Conservation (phyloP, 116 monocot genomes). For the Dioscorea cayenensis region DNA sequence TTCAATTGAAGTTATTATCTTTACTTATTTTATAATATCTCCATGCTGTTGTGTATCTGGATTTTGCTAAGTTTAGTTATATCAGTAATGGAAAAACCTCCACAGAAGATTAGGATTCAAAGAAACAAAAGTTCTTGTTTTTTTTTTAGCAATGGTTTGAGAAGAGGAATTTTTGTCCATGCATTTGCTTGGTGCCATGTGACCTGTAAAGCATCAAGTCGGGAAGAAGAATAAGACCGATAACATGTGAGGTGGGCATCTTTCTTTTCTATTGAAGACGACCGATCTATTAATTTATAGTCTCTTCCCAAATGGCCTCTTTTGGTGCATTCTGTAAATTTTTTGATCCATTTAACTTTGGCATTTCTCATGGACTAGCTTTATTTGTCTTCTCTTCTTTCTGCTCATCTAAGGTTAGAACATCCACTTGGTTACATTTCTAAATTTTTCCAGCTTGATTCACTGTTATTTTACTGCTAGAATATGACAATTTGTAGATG, state of each 20-base stretch:
- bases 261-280: background rate
- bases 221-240: slow-evolving; percentile 1
- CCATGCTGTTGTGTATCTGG: background rate
- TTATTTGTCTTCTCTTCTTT: background rate
- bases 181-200: background rate
- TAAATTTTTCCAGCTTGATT: background rate
- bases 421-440: background rate
- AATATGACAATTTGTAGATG: background rate
- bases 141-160: background rate
- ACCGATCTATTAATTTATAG: background rate
- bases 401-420: background rate
- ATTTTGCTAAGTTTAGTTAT: background rate
- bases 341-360: background rate
- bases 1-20: background rate
- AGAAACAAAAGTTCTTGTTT: background rate
- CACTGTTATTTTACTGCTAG: background rate
- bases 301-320: background rate
- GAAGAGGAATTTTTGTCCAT: background rate
- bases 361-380: background rate
- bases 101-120: background rate
- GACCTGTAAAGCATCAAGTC: slow-evolving; percentile 1
- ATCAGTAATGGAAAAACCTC: background rate
- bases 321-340: background rate
- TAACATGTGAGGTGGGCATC: slow-evolving; percentile 5
- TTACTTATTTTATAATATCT: background rate